These are phyloP conservation scores for Fallopia convolvulus DNA, from an alignment of 148 eudicot genomes.

Conservation along the genomic window DNA sequence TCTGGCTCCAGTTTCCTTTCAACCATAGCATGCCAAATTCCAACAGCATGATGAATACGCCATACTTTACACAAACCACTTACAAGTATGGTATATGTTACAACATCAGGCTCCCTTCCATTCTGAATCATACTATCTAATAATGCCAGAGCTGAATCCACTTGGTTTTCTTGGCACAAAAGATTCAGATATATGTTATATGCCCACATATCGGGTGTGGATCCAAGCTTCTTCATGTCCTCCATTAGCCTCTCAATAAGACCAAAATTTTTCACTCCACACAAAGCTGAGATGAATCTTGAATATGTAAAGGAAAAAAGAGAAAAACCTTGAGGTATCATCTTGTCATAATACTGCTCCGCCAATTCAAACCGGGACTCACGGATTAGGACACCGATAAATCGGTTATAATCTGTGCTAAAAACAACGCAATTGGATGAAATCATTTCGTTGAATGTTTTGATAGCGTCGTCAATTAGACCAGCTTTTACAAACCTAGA, in stretches of 20 bases:
- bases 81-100: slow-evolving; percentile 66
- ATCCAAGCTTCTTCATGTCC: slow-evolving; percentile 72
- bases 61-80: slow-evolving; percentile 66
- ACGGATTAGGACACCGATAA: slow-evolving; percentile 72
- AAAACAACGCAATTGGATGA: slow-evolving; percentile 71
- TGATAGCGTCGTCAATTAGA: slow-evolving; percentile 63
- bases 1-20: slow-evolving; percentile 44
- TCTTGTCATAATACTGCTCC: slow-evolving; percentile 49
- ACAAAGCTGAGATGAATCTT: slow-evolving; percentile 72
- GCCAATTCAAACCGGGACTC: slow-evolving; percentile 71
- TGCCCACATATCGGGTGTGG: slow-evolving; percentile 81
- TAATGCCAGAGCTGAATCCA: slow-evolving; percentile 48
- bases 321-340: slow-evolving; percentile 69
- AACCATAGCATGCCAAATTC: slow-evolving; percentile 65
- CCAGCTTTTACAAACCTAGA: slow-evolving; percentile 83
- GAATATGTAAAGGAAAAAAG: slow-evolving; percentile 87
- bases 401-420: slow-evolving; percentile 77
- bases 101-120: slow-evolving; percentile 76
- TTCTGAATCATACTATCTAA: slow-evolving; percentile 51
- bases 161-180: slow-evolving; percentile 60
- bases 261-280: slow-evolving; percentile 53
- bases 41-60: slow-evolving; percentile 52
- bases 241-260: slow-evolving; percentile 51
- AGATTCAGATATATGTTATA: slow-evolving; percentile 68
- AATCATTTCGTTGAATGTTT: slow-evolving; percentile 83